A percentile compares a stretch with the other conserved stretches of the same genome.
Conservation (phyloP, 2,329 filamentous ascomycete species). For the Hymenoscyphus fraxineus region DNA sequence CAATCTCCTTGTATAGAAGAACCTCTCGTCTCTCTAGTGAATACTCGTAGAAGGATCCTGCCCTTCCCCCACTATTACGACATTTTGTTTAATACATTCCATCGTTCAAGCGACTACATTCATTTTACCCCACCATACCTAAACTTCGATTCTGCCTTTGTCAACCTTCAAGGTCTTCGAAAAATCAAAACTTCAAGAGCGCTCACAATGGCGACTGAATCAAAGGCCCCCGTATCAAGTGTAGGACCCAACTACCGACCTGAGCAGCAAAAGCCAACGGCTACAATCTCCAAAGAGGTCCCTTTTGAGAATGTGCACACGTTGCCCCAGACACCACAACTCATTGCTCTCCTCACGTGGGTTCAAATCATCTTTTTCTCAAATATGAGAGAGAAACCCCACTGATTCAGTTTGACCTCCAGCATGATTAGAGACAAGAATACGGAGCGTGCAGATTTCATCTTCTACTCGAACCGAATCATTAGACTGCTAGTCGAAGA, state of each 20-base stretch:
- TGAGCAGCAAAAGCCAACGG: constrained; percentile 74
- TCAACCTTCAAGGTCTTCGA: background rate
- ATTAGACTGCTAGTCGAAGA: constrained; percentile 96
- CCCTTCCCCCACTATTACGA: too few relatives aligned
- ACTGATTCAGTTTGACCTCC: constrained; percentile 11
- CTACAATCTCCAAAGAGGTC: constrained; percentile 82
- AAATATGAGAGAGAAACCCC: background rate
- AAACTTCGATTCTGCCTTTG: background rate
- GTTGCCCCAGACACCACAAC: constrained; percentile 87
- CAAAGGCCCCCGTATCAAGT: constrained; percentile 17
- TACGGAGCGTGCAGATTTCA: constrained; percentile 91
- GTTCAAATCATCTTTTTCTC: constrained; percentile 39
- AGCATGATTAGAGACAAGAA: constrained; percentile 94
- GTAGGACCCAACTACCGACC: constrained; percentile 78
- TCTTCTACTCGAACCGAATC: constrained; percentile 98
- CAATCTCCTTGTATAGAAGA: background rate
- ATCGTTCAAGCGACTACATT: background rate
- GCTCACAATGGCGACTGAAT: constrained; percentile 26
- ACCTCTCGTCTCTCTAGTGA: background rate
- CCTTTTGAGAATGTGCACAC: constrained; percentile 84
- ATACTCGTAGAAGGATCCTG: background rate
- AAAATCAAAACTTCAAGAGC: background rate
- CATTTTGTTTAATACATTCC: background rate
- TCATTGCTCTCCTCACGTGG: constrained; percentile 96
- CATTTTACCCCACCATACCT: background rate